Evolutionary conservation across 2,329 filamentous ascomycete genomes (phyloP), one percentile per base, ranked within the genome.

Genomic region (Zymoseptoria brevis): DNA sequence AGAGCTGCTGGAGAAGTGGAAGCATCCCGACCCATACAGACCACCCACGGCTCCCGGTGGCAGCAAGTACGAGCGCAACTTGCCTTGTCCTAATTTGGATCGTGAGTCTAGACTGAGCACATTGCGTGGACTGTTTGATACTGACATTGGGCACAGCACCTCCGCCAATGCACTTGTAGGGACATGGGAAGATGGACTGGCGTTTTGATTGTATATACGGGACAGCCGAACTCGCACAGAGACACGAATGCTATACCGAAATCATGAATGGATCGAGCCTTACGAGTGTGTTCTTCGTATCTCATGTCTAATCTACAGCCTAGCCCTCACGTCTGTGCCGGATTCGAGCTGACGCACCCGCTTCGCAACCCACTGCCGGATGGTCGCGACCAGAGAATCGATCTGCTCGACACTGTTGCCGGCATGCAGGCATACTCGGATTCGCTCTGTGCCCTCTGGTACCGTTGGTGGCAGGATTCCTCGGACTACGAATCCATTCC

Each of bases 41-140:
- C 84, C 87, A 65, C 94, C 94, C 13, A 96, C 90, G 50, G 93
- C 94, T 48, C 94, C 94, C 9, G 94, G 94, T 82, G 94, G 93
- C 67, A 96, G 90, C 65, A 97, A 97, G 82, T 97, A 88, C 76
- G 94, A 97, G 78, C 84, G 94, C 74, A 99, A 99, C 76, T 75
- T 97, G 57, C 89, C 90, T 35, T 83, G 84, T 59, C 91, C 87
- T 35, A 86, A 87, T 67, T 79, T 95, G 60, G 87, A 90, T 64
- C 86, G 93, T 96, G 79, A 82, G 90, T 68, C 21, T 21, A 41
- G 22, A 16, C 4, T 22, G 21, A 54, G 41, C 56, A 49, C 45
- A 19, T 24, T 49, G 19, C 22, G 21, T 24, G 16, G 21, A 53
- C 9, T 22, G 19, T n/a, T 5, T 4, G 30, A 19, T 48, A 57